Conservation (phyloP, 129 eudicot genomes). For the Cynara cardunculus region DNA sequence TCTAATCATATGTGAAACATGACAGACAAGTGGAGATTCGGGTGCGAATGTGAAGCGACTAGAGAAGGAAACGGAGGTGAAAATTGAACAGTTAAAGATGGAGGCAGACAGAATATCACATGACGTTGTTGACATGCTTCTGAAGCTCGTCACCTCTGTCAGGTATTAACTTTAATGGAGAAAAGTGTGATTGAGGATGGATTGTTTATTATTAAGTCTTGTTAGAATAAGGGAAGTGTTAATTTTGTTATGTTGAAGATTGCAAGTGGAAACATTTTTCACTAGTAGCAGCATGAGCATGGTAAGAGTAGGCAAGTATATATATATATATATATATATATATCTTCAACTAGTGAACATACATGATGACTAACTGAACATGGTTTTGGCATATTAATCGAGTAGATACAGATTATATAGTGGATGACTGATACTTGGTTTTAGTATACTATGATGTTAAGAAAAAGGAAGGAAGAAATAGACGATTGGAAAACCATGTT, state of each 20-base stretch:
- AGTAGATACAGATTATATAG: no score
- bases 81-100: slow-evolving; percentile 42
- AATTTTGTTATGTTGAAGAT: background rate
- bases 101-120: slow-evolving; percentile 46
- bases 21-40: slow-evolving; percentile 64
- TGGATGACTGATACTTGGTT: no score
- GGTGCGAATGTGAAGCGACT: slow-evolving; percentile 71
- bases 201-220: background rate
- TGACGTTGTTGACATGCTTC: slow-evolving; percentile 55
- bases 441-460: no score
- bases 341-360: no score
- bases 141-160: slow-evolving; percentile 5
- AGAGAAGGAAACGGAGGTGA: slow-evolving; percentile 46
- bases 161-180: background rate
- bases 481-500: no score
- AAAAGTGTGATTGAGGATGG: background rate
- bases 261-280: background rate
- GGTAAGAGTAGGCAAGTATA: background rate
- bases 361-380: background rate
- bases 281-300: background rate
- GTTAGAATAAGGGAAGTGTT: background rate
- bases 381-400: no score
- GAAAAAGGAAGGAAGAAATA: no score
- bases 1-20: background rate
- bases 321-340: no score